Base-by-base conservation (phyloP, 352 stramenopile genomes). In the Pseudoperonospora humuli region DNA sequence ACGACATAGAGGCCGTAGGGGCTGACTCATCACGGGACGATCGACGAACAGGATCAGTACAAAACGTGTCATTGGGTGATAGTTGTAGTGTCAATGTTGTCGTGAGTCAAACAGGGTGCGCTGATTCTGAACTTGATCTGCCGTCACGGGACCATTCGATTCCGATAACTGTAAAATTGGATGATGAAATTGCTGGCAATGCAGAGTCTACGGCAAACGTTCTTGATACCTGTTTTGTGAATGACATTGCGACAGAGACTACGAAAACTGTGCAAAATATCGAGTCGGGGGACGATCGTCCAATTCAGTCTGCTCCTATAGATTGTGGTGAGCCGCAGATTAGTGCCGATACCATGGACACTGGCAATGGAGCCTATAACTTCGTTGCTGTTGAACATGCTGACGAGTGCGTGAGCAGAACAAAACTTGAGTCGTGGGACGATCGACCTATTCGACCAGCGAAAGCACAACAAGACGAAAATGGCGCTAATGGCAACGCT, bases 381-480 rank as follows among this genome's bases (percentile, higher is more conserved):
- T 14, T 15, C 17, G 32, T 26, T 8, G 1, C 15, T 38, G 15
- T n/a, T 38, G 17, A 11, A 38, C 15, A 3, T 38, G 32, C 15
- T 38, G 32, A n/a, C 11, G 8, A 25, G 19, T 25, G 15, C 32
- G 32, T 8, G 14, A n/a, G 6, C 24, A 17, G 32, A 38, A 21
- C 11, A 0, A 3, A 23, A 18, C 10, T 36, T 36, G 31, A 25
- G 32, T 7, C 17, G 15, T 25, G 0, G 21, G 50, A 50, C 26
- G 50, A 57, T 10, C 44, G 34, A 38, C 25, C 34, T 2, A 44
- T 27, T 24, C 14, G 10, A 23, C 31, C 24, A 26, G 31, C 29
- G 11, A 31, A 14, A 35, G 18, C 13, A 7, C 18, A 17, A 39
- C 9, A n/a, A 14, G 27, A 21, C 11, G 28, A 37, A 18, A 7